Evolutionary conservation across 2,329 filamentous ascomycete genomes (phyloP).

Genomic region (Aspergillus sp.): DNA sequence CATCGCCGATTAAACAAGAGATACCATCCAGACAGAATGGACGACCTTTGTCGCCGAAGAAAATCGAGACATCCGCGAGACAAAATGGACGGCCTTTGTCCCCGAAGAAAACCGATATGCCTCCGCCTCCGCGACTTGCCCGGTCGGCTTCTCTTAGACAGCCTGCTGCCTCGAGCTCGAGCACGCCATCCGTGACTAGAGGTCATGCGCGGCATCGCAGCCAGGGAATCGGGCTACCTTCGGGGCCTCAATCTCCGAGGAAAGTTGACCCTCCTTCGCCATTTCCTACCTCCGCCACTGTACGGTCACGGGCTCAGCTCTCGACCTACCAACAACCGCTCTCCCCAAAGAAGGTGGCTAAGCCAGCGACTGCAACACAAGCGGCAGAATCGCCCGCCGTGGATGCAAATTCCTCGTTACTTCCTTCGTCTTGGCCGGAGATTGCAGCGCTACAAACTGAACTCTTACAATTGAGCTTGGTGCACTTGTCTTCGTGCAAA

Average conservation of each 20-base stretch:
- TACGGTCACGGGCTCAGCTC: constrained; percentile 33
- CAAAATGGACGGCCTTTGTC: constrained; percentile 24
- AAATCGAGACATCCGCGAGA: constrained; percentile 9
- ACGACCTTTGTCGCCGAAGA: constrained; percentile 25
- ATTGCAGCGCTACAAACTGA: constrained; percentile 44
- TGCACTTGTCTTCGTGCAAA: constrained; percentile 37
- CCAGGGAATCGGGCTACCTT: constrained; percentile 30
- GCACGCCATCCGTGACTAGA: constrained; percentile 16
- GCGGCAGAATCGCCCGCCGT: constrained; percentile 16
- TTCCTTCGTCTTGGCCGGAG: constrained; percentile 37
- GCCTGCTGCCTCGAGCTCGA: constrained; percentile 26
- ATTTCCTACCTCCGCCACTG: constrained; percentile 13
- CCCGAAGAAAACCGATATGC: constrained; percentile 37
- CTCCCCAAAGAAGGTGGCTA: constrained; percentile 40
- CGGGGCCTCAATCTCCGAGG: constrained; percentile 15
- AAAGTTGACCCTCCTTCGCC: constrained; percentile 23
- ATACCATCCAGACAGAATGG: constrained; percentile 13
- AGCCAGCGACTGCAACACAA: constrained; percentile 25
- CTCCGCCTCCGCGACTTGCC: constrained; percentile 35
- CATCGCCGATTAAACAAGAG: constrained; percentile 26
- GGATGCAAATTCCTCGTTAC: constrained; percentile 23
- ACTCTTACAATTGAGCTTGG: constrained; percentile 46
- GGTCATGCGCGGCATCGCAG: constrained; percentile 41
- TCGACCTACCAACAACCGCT: constrained; percentile 42
- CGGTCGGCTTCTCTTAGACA: constrained; percentile 44